Evolutionary conservation across 108 stramenopile genomes (phyloP), one percentile per base, ranked within the genome.

Genomic region (Stephanodiscus triporus): DNA sequence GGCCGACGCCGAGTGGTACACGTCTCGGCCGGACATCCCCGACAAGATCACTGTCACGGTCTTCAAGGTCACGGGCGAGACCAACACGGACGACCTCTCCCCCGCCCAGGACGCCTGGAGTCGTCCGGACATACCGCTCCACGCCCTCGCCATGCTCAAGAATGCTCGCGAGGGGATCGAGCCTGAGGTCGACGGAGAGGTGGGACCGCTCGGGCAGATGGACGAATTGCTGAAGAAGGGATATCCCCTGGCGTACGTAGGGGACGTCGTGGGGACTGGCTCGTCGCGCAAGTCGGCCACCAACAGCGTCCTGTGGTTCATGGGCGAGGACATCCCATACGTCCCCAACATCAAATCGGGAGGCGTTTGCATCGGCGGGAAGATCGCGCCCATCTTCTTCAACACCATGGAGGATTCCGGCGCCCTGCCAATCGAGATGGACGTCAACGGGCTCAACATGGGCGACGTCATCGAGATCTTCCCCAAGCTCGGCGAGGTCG

Each of bases 361-460:
- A 17, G 92, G 95, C 22, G 84, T 97, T 48, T 96, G 95, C 65
- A 84, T 97, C 75, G 97, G 97, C 9, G 85, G 84, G 47, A 97
- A 97, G 90, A 97, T 97, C 79, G 97, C 97, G 24, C 97, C 97
- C 50, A 97, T 97, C 63, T 97, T 97, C 83, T 97, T 91, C 85
- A 97, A 97, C 76, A 97, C 97, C 78, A 96, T 96, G 94, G 95
- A 97, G 84, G 97, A 97, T 81, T 92, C 94, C 17, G 97, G 97
- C 42, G 90, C 97, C n/a, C 78, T 97, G 22, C 97, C 97, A 50
- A 93, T 97, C 70, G 97, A 97, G 73, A 82, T 97, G 81, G 89
- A 92, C 71, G 97, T 97, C 14, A 64, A 48, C 24, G 69, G 88
- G 49, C 73, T 97, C 72, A 83, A 91, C 81, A 97, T 86, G 87